Evolutionary conservation across 768 basidiomycete genomes (phyloP), one percentile per base, ranked within the genome.

Genomic region (Pleurotus tuber-regium): DNA sequence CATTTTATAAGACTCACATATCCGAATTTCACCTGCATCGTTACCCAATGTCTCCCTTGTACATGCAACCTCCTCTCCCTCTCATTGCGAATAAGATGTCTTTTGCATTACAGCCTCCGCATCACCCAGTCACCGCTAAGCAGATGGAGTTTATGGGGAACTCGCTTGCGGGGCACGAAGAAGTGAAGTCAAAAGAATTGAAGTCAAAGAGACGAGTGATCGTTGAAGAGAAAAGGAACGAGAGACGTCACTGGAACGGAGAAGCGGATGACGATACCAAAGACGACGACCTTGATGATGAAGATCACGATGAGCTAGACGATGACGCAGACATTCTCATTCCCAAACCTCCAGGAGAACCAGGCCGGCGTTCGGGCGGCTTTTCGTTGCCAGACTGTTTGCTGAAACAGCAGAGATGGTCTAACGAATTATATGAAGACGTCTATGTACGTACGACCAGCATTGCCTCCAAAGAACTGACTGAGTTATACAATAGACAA

Each of bases 61-160:
- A 46, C 26, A 28, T 29, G n/a, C 7, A 12, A 10, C n/a, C 43
- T 16, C 43, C 19, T 12, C 23, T 10, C 30, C 19, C 43, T 25
- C 19, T 29, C 21, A 11, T 46, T 12, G 23, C 43, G 10, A 25
- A 18, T 5, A n/a, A 31, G 10, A 46, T 46, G 21, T 24, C 43
- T n/a, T 46, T 46, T 23, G 16, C 12, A n/a, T 25, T 43, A 12
- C 14, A 14, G n/a, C 41, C 14, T 14, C 12, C 41, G 14, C 19
- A 12, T 21, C 12, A 12, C 21, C 41, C 41, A 12, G 41, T 21
- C 19, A 51, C 40, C 29, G 12, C 49, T 2, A 10, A 19, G 14
- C 36, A 35, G 23, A 51, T 51, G 28, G 36, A 51, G 33, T 51
- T 51, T 35, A 51, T 35, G 19, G 36, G 18, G 23, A 35, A 38